Percentiles rank a stretch among this genome's conserved stretches.
Evolutionary conservation across 257 asterid genomes (phyloP).

Genomic region (Thymus quinquecostatus): DNA sequence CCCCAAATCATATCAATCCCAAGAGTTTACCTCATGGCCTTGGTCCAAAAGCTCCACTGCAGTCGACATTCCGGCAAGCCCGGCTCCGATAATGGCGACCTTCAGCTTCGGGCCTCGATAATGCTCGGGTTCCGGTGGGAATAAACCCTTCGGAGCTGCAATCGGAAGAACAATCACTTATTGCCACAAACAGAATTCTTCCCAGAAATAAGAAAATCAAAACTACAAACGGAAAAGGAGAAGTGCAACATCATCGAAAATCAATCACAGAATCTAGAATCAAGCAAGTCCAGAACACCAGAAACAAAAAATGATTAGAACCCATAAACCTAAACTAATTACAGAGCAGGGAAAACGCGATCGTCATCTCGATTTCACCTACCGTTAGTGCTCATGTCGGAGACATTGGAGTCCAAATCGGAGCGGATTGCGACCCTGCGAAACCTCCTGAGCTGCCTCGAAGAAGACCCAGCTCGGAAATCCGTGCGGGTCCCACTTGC

Average conservation of each 20-base stretch:
- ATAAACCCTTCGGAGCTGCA: slow-evolving; percentile 97
- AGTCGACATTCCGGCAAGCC: slow-evolving; percentile 99
- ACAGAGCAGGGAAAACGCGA: slow-evolving; percentile 8
- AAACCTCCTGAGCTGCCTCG: slow-evolving; percentile 40
- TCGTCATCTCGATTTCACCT: slow-evolving; percentile 12
- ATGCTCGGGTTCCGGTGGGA: slow-evolving; percentile 96
- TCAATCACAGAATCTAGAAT: slow-evolving; percentile 9
- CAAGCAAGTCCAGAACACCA: slow-evolving; percentile 16
- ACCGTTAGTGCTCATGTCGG: slow-evolving; percentile 92
- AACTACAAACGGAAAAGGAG: slow-evolving; percentile 18
- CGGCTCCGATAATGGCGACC: slow-evolving; percentile 97
- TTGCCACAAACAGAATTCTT: neutral
- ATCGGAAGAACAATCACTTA: slow-evolving; percentile 23
- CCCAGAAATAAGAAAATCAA: neutral
- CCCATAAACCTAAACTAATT: slow-evolving; percentile 12
- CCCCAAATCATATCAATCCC: neutral
- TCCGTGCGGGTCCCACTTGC: slow-evolving; percentile 44
- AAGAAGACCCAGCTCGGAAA: slow-evolving; percentile 39
- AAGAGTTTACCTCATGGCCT: slow-evolving; percentile 84
- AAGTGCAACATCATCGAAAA: slow-evolving; percentile 20
- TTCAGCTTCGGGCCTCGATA: slow-evolving; percentile 95
- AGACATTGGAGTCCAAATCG: slow-evolving; percentile 87
- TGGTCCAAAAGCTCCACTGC: slow-evolving; percentile 99
- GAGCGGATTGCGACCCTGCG: slow-evolving; percentile 61
- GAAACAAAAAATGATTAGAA: slow-evolving; percentile 6